Conservation (phyloP, 306 rosid genomes). For the Medicago truncatula region MtrunA17r5.0-ANR NC_053044.1:35027001-35027500, state of each 20-base stretch:
- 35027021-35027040: constrained; percentile 26
- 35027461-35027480: not conserved
- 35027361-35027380: constrained; percentile 77
- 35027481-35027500: not conserved
- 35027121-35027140: constrained; percentile 49
- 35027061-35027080: constrained; percentile 20
- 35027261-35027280: constrained; percentile 66
- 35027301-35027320: constrained; percentile 80
- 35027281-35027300: constrained; percentile 81
- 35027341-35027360: constrained; percentile 84
- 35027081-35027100: not conserved
- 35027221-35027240: constrained; percentile 83
- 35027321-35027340: constrained; percentile 78
- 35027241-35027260: constrained; percentile 74
- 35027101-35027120: constrained; percentile 2
- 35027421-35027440: constrained; percentile 81
- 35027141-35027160: constrained; percentile 71
- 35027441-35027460: constrained; percentile 77
- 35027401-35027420: constrained; percentile 74
- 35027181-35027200: constrained; percentile 81
- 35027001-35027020: constrained; percentile 14
- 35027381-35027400: constrained; percentile 77
- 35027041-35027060: not conserved
- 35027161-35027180: constrained; percentile 81
- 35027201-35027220: constrained; percentile 80